Evolutionary conservation across 2,329 filamentous ascomycete species (phyloP), one percentile per base, ranked within the genome.

Genomic region (Botrytis fabae): DNA sequence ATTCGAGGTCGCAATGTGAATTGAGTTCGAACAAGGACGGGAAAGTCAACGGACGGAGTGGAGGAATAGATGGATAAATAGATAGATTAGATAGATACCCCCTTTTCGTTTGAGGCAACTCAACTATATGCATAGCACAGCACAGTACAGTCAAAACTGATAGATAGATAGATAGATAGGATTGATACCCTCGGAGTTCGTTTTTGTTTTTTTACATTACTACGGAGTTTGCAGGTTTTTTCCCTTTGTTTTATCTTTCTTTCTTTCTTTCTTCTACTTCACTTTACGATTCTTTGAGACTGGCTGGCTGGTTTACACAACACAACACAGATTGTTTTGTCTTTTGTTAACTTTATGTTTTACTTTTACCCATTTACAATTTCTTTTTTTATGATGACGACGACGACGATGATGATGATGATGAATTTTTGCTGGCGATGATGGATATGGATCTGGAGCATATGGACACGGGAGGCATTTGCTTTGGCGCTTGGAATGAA

Each of bases 1-100:
- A 71, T 71, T 28, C 69, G 59, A 28, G 69, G 69, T 25, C 69
- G 69, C 18, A 40, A 42, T 20, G 22, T 69, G 35, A 59, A 69
- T 22, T 69, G 20, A 69, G 35, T 69, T 57, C 48, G 40, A n/a
- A 32, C 48, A 28, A n/a, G n/a, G 48, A 42, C 3, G 38, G 10
- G 48, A 44, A 28, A 16, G 20, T 40, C 25, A 32, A 51, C 38
- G 20, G 65, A 28, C n/a, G 51, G 16, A 28, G 1, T 32, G 51
- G n/a, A 57, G n/a, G 14, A 57, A 57, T 57, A 57, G 48, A 68
- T 28, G 54, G 2, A 48, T 28, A 40, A 4, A 68, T 54, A 68
- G 25, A 69, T 48, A 48, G 44, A 65, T 38, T 48, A 65, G 63
- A 65, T 69, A 44, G 32, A 38, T 54, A 40, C 48, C 48, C 35